Base-by-base conservation (phyloP, 495 filamentous ascomycete species). In the Penicillium pancosmium region DNA sequence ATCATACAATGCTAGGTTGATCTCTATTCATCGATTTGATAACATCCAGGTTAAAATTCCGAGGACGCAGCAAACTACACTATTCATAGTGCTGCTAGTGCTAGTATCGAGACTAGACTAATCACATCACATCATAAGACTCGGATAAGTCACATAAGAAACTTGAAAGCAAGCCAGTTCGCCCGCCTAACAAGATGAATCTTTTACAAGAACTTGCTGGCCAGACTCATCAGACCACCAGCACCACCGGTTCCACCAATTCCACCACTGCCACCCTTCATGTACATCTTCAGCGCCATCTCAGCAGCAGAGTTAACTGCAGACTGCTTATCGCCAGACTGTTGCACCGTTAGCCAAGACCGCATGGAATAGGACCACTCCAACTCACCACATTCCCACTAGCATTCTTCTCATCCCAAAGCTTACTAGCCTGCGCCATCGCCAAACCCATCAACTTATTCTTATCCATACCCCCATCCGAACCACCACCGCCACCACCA, bases 261-360 rank as follows among this genome's bases (percentile, higher is more conserved):
- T 54, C 80, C 78, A 66, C 80, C 78, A 55, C 80, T 78, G 65
- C 80, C 78, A 59, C 80, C 78, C 76, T 87, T 85, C 76, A 87
- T 73, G 63, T 87, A 89, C 82, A 89, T 84, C 80, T 90, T 88
- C 55, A 88, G 60, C 12, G 87, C 87, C 77, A 85, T 83, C 74
- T 88, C 77, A 0, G 82, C 87, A 8, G 87, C 87, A 49, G 67
- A 64, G 55, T 80, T 79, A 31, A 90, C 66, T 50, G 83, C 87
- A 55, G 80, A 79, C 68, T 89, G 82, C 75, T 89, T 88, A 50
- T 80, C 80, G 2, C 81, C 78, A 13, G 67, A 55, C 77, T 80
- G 63, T 31, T 23, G 23, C 2, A 23, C 23, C 4, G 4, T 23
- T 23, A 23, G 23, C 23, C 9, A 62, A n/a, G n/a, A n/a, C n/a